phyloP scores from a whole-genome alignment of 768 basidiomycete species.

The Nidularia pulvinata region DNA sequence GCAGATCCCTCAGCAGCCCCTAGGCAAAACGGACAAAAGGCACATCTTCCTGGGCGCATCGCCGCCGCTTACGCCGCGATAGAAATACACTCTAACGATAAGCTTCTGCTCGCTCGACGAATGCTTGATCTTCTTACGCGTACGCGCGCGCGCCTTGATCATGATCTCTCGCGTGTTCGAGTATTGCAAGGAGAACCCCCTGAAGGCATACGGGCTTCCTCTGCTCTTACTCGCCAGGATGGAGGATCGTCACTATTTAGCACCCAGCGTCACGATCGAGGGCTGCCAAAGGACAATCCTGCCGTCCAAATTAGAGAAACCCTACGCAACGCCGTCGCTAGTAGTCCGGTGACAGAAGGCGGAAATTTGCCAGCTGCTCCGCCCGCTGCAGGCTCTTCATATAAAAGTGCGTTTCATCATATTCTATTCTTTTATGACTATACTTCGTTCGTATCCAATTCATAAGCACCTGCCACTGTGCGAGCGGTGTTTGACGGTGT shows the following conservation, averaged over 20 bases:
- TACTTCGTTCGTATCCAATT: background rate
- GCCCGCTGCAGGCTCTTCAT: slow-evolving; percentile 14
- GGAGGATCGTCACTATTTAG: slow-evolving; percentile 12
- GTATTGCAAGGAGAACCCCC: slow-evolving; percentile 33
- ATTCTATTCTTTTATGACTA: background rate
- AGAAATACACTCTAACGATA: slow-evolving; percentile 31
- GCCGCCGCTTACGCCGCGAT: slow-evolving; percentile 32
- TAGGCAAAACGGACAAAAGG: slow-evolving; percentile 17
- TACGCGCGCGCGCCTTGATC: slow-evolving; percentile 39
- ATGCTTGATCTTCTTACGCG: slow-evolving; percentile 38
- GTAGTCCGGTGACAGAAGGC: slow-evolving; percentile 5
- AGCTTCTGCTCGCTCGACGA: slow-evolving; percentile 32
- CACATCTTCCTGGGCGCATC: slow-evolving; percentile 29
- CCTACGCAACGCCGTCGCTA: slow-evolving; percentile 22
- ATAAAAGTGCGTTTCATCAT: slow-evolving; percentile 23
- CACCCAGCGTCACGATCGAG: slow-evolving; percentile 11
- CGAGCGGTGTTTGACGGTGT: background rate
- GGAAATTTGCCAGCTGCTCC: slow-evolving; percentile 8
- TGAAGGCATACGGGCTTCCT: slow-evolving; percentile 13
- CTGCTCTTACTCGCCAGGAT: slow-evolving; percentile 5
- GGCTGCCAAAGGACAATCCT: slow-evolving; percentile 14
- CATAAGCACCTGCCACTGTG: background rate
- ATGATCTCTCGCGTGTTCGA: slow-evolving; percentile 35
- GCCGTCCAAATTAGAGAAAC: slow-evolving; percentile 29
- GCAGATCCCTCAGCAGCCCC: slow-evolving; percentile 15